Conservation (phyloP, 441 rosid genomes). For the Corymbia calophylla region DNA sequence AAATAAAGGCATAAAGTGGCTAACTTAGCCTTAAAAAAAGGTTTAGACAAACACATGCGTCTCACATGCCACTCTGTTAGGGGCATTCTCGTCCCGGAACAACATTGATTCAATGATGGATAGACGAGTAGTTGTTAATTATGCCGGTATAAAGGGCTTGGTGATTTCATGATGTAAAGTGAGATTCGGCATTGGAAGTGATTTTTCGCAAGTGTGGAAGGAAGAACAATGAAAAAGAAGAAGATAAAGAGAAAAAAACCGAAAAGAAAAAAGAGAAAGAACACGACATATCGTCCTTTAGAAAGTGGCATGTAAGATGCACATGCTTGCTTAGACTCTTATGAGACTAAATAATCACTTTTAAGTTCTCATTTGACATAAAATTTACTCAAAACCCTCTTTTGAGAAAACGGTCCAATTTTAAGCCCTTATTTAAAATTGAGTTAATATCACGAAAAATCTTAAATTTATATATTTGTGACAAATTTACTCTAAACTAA, state of each 20-base stretch:
- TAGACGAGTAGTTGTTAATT: background rate
- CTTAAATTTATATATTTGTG: rapidly evolving
- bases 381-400: too few relatives aligned
- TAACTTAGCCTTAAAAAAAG: background rate
- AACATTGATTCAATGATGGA: background rate
- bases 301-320: background rate
- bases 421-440: too few relatives aligned
- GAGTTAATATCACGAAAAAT: rapidly evolving
- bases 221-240: background rate
- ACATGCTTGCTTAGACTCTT: background rate
- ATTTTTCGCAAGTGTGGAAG: background rate
- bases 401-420: background rate
- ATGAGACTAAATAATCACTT: background rate
- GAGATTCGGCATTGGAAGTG: background rate
- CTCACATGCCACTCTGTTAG: background rate
- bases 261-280: background rate
- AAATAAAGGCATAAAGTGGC: background rate
- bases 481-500: rapidly evolving
- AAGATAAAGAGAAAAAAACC: too few relatives aligned
- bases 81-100: background rate
- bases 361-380: background rate
- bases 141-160: background rate
- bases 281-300: rapidly evolving
- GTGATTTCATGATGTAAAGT: background rate
- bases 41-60: background rate